Conservation (phyloP, 208 protist genomes). For the Herpetomonas samuelpessoai region DNA sequence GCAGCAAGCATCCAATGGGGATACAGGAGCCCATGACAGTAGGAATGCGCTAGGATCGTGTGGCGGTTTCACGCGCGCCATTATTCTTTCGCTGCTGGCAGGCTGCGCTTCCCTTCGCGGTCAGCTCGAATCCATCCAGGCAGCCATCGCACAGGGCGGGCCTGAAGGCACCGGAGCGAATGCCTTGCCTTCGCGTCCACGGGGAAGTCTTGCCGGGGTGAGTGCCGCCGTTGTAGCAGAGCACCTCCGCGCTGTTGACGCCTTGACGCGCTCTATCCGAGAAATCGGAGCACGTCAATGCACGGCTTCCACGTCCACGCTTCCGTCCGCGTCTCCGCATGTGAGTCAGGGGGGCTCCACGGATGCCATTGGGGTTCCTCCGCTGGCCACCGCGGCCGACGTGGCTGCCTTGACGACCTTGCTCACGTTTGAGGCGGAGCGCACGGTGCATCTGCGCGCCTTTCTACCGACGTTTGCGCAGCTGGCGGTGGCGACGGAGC, state of each 20-base stretch:
- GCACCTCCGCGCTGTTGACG: conserved; percentile 22
- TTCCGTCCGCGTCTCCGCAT: too few relatives aligned
- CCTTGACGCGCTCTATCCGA: conserved; percentile 16
- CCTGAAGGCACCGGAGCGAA: background rate
- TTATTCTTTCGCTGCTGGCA: conserved; percentile 30
- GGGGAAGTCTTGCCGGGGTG: background rate
- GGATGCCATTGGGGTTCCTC: conserved; percentile 6
- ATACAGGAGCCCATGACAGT: background rate
- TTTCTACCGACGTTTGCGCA: conserved; percentile 84
- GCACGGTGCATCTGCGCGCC: conserved; percentile 39
- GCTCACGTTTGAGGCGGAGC: conserved; percentile 66
- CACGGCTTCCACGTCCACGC: background rate
- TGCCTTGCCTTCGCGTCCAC: background rate
- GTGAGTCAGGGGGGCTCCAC: background rate
- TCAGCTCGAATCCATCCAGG: conserved; percentile 29
- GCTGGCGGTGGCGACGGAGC: conserved; percentile 71
- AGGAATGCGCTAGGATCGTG: too few relatives aligned
- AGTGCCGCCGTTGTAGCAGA: conserved; percentile 7
- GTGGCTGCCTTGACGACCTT: conserved; percentile 31
- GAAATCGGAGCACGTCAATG: conserved; percentile 21
- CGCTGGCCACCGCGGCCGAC: conserved; percentile 56
- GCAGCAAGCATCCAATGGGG: background rate
- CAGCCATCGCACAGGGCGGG: conserved; percentile 2
- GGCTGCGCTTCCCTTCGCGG: conserved; percentile 52
- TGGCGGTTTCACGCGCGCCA: background rate